Evolutionary conservation across 2,329 filamentous ascomycete genomes (phyloP).

Genomic region (Ceratocystis cacaofunesta): DNA sequence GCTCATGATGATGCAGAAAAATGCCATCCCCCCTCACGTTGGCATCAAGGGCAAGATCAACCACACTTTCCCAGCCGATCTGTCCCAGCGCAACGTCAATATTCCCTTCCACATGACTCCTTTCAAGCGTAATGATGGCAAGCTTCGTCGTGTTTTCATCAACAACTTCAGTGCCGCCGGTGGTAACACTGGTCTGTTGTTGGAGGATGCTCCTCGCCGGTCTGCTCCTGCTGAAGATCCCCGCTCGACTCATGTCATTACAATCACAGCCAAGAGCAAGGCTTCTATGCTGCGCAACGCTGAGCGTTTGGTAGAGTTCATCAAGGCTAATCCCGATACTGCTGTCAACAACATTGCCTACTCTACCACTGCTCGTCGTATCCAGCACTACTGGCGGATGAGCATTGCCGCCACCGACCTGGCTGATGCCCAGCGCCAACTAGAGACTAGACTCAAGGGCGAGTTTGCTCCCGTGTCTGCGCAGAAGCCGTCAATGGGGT

Average conservation of each 20-base stretch:
- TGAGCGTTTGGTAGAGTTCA: constrained; percentile 37
- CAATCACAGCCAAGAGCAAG: constrained; percentile 42
- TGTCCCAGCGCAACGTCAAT: constrained; percentile 41
- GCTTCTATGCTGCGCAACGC: constrained; percentile 44
- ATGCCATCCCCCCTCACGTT: constrained; percentile 47
- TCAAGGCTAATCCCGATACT: constrained; percentile 36
- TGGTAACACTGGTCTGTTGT: constrained; percentile 52
- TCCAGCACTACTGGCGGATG: constrained; percentile 44
- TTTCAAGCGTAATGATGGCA: constrained; percentile 34
- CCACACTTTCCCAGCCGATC: constrained; percentile 41
- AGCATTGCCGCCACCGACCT: constrained; percentile 31
- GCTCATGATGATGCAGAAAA: constrained; percentile 49
- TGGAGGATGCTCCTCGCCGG: constrained; percentile 45
- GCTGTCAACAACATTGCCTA: constrained; percentile 48
- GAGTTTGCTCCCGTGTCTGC: constrained; percentile 38
- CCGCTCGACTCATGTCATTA: constrained; percentile 42
- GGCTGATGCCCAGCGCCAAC: constrained; percentile 29
- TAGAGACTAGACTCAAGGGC: constrained; percentile 41
- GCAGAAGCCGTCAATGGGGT: constrained; percentile 29
- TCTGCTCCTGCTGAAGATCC: constrained; percentile 35
- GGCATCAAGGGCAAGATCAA: constrained; percentile 54
- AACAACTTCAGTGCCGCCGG: constrained; percentile 62
- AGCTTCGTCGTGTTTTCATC: constrained; percentile 36
- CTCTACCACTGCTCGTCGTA: constrained; percentile 50
- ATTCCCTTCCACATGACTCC: constrained; percentile 41